phyloP scores from a whole-genome alignment of 768 basidiomycete species.

The Exsudoporus frostii region DNA sequence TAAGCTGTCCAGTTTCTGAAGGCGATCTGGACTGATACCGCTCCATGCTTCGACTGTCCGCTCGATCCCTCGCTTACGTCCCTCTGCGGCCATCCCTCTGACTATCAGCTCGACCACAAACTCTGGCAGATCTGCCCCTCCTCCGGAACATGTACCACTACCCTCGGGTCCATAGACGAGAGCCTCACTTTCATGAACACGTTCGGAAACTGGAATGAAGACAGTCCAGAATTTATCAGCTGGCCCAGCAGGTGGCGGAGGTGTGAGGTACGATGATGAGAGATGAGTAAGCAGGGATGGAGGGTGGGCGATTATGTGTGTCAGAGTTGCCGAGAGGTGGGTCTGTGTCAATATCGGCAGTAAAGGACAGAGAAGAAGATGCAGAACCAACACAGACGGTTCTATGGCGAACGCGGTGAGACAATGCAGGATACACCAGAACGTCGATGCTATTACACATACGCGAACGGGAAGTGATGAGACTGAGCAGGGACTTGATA shows the following conservation, averaged over 20 bases:
- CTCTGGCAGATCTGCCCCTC: slow-evolving; percentile 40
- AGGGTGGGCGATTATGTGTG: slow-evolving; percentile 67
- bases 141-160: slow-evolving; percentile 40
- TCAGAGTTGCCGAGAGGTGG: slow-evolving; percentile 59
- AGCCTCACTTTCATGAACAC: slow-evolving; percentile 53
- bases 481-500: slow-evolving; percentile 44
- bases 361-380: slow-evolving; percentile 49
- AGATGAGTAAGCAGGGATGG: slow-evolving; percentile 66
- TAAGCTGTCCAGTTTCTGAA: slow-evolving; percentile 52
- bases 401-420: slow-evolving; percentile 31
- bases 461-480: slow-evolving; percentile 52
- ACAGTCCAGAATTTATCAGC: slow-evolving; percentile 78
- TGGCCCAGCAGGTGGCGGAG: slow-evolving; percentile 61
- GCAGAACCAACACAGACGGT: slow-evolving; percentile 59
- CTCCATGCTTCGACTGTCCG: slow-evolving; percentile 66
- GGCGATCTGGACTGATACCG: slow-evolving; percentile 38
- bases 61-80: slow-evolving; percentile 54
- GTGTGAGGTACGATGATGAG: slow-evolving; percentile 64
- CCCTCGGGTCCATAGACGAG: slow-evolving; percentile 58
- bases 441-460: slow-evolving; percentile 19
- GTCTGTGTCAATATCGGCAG: slow-evolving; percentile 57
- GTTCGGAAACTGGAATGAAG: slow-evolving; percentile 67
- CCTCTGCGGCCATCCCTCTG: slow-evolving; percentile 41
- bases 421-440: neutral
- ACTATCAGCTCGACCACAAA: slow-evolving; percentile 62